Conservation (phyloP, 2,329 filamentous ascomycete species). For the Colletotrichum siamense region DNA sequence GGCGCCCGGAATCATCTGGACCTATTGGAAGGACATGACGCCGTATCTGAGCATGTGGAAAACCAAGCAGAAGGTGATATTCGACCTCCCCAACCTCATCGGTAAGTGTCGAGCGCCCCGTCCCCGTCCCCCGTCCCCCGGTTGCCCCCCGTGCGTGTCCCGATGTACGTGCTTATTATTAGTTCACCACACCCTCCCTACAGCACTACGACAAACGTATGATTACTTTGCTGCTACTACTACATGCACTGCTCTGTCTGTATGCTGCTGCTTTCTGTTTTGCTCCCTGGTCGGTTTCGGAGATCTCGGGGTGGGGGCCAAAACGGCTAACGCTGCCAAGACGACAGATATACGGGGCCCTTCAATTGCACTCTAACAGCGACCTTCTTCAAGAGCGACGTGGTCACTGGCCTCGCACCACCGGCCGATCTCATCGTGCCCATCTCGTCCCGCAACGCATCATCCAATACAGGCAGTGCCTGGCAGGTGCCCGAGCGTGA, state of each 20-base stretch:
- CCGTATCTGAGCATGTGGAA: conserved; percentile 73
- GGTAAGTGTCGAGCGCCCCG: conserved; percentile 26
- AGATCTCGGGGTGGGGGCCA: conserved; percentile 12
- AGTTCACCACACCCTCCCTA: not conserved
- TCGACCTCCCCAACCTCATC: conserved; percentile 79
- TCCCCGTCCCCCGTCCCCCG: not conserved
- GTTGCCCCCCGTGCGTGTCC: not conserved
- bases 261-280: not conserved
- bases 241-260: not conserved
- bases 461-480: conserved; percentile 61
- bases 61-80: conserved; percentile 74
- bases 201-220: not conserved
- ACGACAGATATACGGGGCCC: conserved; percentile 72
- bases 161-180: not conserved
- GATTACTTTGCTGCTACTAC: not conserved
- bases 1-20: conserved; percentile 73
- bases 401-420: conserved; percentile 40
- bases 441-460: conserved; percentile 61
- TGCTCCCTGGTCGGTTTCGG: not conserved
- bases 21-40: conserved; percentile 81
- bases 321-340: conserved; percentile 21
- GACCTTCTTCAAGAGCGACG: conserved; percentile 66
- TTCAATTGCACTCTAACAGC: conserved; percentile 79
- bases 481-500: conserved; percentile 70
- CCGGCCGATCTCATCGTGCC: conserved; percentile 73